phyloP scores from a whole-genome alignment of 352 stramenopile genomes.

The Phytophthora sojae region DNA sequence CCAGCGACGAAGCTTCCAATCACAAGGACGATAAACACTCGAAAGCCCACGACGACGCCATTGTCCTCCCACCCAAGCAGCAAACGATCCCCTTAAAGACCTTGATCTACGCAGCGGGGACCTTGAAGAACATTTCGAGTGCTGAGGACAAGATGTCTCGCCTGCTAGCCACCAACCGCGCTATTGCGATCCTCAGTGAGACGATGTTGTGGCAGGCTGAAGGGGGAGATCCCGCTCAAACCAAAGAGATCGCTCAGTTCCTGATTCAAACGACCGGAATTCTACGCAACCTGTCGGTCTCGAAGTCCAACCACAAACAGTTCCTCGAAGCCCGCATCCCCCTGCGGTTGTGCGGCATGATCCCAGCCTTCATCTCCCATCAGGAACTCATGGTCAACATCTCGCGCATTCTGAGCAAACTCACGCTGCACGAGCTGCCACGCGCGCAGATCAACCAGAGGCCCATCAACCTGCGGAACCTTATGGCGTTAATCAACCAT shows the following conservation, averaged over 20 bases:
- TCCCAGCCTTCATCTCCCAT: slow-evolving; percentile 56
- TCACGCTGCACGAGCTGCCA: slow-evolving; percentile 78
- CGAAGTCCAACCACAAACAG: slow-evolving; percentile 74
- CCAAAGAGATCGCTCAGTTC: slow-evolving; percentile 77
- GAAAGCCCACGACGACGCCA: slow-evolving; percentile 5
- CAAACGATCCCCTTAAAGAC: slow-evolving; percentile 35
- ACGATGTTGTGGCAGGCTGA: slow-evolving; percentile 53
- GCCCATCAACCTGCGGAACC: slow-evolving; percentile 44
- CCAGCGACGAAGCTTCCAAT: slow-evolving; percentile 14
- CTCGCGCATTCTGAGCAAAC: slow-evolving; percentile 82
- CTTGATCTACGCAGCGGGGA: slow-evolving; percentile 76
- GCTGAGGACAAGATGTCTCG: slow-evolving; percentile 65
- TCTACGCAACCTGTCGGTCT: slow-evolving; percentile 71
- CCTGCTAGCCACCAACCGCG: slow-evolving; percentile 68
- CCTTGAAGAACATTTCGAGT: slow-evolving; percentile 80
- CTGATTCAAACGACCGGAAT: slow-evolving; percentile 74
- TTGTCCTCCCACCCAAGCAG: slow-evolving; percentile 2
- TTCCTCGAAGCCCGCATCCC: slow-evolving; percentile 65
- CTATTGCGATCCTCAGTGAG: slow-evolving; percentile 63
- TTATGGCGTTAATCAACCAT: slow-evolving; percentile 59
- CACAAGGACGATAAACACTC: slow-evolving; percentile 11
- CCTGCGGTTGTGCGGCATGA: slow-evolving; percentile 54
- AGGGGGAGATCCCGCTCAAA: slow-evolving; percentile 4
- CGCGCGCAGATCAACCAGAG: slow-evolving; percentile 74
- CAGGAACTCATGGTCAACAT: slow-evolving; percentile 83